A percentile compares a stretch with the other conserved stretches of the same genome.
phyloP scores from a whole-genome alignment of 2,329 filamentous ascomycete genomes.

The Nemania serpens region DNA sequence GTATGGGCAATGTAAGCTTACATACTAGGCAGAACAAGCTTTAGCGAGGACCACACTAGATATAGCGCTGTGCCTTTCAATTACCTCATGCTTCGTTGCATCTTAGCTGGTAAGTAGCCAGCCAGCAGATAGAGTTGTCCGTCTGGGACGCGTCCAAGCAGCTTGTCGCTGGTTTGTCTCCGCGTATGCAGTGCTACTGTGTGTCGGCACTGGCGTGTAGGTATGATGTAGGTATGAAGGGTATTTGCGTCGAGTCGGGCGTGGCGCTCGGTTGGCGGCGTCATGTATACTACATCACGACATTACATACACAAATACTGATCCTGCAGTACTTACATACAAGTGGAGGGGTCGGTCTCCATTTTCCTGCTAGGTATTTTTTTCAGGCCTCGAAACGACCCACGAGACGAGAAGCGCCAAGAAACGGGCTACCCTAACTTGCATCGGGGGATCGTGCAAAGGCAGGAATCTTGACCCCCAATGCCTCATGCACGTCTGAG shows the following conservation, averaged over 20 bases:
- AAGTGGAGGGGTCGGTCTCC: constrained; percentile 1
- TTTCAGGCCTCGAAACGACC: not conserved
- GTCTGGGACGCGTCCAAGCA: too few species aligned
- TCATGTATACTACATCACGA: constrained; percentile 11
- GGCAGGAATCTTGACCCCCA: constrained; percentile 1
- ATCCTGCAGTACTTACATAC: not conserved
- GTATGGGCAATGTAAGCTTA: constrained; percentile 15
- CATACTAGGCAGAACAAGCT: not conserved
- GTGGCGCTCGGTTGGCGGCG: constrained; percentile 11
- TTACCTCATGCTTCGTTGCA: too few species aligned
- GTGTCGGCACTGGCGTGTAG: too few species aligned
- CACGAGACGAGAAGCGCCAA: not conserved
- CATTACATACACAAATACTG: constrained; percentile 16
- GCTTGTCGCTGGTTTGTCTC: not conserved
- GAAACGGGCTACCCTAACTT: not conserved
- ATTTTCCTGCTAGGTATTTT: not conserved
- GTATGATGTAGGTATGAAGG: not conserved
- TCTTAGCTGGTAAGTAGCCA: too few species aligned
- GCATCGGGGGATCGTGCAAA: not conserved
- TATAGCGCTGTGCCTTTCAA: too few species aligned
- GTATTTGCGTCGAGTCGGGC: constrained; percentile 9
- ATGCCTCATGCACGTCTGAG: constrained; percentile 17
- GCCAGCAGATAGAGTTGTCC: too few species aligned
- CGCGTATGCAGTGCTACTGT: too few species aligned
- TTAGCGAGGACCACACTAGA: not conserved